A percentile compares a stretch with the other conserved stretches of the same genome.
phyloP scores from a whole-genome alignment of 352 stramenopile genomes.

The Achlya hypogyna region DNA sequence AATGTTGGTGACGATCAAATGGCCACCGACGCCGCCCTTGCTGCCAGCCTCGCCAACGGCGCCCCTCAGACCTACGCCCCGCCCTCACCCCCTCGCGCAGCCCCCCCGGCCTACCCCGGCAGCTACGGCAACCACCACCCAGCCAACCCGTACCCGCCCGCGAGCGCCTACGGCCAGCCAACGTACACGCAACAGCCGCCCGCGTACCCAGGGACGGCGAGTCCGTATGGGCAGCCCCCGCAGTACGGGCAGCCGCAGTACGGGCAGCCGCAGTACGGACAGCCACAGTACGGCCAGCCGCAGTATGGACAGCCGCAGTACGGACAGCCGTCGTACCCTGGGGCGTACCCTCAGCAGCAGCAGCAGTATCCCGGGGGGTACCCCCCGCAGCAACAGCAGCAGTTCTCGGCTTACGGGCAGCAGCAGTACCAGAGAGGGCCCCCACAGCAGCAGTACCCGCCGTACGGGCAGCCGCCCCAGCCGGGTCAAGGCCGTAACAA shows the following conservation, averaged over 20 bases:
- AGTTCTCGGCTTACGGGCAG: too few species aligned
- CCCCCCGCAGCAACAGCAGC: background rate
- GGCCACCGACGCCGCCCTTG: slow-evolving; percentile 2
- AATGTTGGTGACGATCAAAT: slow-evolving; percentile 2
- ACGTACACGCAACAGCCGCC: background rate
- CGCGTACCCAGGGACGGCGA: background rate
- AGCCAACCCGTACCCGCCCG: slow-evolving; percentile 2
- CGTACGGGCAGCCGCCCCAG: slow-evolving; percentile 2
- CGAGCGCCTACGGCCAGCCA: background rate
- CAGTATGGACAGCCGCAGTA: background rate
- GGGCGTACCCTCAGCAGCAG: slow-evolving; percentile 28
- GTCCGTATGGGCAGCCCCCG: background rate
- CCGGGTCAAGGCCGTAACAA: background rate
- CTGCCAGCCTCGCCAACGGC: background rate
- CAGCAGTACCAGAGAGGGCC: background rate
- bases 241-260: background rate
- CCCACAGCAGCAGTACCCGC: background rate
- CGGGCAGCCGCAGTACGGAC: background rate
- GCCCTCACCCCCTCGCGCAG: background rate
- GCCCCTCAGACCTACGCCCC: background rate
- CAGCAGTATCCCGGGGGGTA: slow-evolving; percentile 25
- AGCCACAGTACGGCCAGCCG: background rate
- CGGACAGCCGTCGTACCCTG: slow-evolving; percentile 13
- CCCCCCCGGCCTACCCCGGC: background rate
- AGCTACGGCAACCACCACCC: slow-evolving; percentile 7